Evolutionary conservation across 768 basidiomycete genomes (phyloP), one percentile per base, ranked within the genome.

Genomic region (Trametes maxima): DNA sequence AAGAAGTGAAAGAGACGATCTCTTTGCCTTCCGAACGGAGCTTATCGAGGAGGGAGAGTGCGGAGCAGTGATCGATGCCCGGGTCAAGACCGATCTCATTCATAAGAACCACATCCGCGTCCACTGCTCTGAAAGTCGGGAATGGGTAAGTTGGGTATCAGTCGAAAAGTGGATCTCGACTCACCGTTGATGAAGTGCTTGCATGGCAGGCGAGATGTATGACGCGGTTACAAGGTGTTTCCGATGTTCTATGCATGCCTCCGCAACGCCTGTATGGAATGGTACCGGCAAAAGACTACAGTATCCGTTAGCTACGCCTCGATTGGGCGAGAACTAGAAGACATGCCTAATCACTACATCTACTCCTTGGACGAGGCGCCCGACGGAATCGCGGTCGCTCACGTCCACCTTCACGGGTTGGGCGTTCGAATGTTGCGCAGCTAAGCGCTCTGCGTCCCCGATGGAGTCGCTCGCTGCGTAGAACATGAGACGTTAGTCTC

Each of bases 1-100:
- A 95, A 0, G 92, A 94, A 1, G 85, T 85, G 72, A 96, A 97
- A 0, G 90, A 88, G 0, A 81, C 69, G 11, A 94, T 79, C 14
- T 76, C 72, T 71, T 85, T 88, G 21, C 79, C 80, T 65, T 84
- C 73, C 10, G 73, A 68, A 39, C 78, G 78, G 3, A 90, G 74
- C 25, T 78, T 75, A 21, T 78, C 75, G 33, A 95, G 73, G 16
- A 96, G 77, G 0, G 86, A 82, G 68, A 93, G 82, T 0, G 94
- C 94, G 12, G 91, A 92, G 72, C 90, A 88, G 69, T 95, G 93
- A 73, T 95, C 93, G 56, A 95, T 87, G 2, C 93, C 94, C 0
- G 94, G 93, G 70, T 95, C 94, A 0, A 95, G 79, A 1, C 92
- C 91, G 39, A 96, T 92, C 74, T 98, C 95, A 65, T 94, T 95